A percentile compares a stretch with the other conserved stretches of the same genome.
Conservation (phyloP, 2,329 filamentous ascomycete species). For the Venturia oleaginea region DNA sequence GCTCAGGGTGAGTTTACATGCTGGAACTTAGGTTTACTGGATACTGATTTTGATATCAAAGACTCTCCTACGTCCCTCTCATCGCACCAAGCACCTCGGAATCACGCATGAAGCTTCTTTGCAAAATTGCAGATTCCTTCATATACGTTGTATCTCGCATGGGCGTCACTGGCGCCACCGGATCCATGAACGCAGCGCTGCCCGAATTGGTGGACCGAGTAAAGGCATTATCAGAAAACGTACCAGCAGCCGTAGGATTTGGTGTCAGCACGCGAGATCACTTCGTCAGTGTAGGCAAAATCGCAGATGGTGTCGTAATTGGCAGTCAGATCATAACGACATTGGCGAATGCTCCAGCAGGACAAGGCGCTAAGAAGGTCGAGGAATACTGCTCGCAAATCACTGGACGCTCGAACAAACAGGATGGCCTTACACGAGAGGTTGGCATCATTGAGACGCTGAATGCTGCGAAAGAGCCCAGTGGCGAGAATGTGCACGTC, state of each 20-base stretch:
- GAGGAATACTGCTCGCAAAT: constrained; percentile 78
- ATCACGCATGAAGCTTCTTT: constrained; percentile 86
- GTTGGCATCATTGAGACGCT: constrained; percentile 63
- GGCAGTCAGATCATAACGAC: constrained; percentile 90
- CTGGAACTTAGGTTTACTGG: not conserved
- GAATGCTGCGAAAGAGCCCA: constrained; percentile 50
- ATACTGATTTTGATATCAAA: constrained; percentile 23
- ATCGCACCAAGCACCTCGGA: constrained; percentile 93
- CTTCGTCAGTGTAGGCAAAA: constrained; percentile 72
- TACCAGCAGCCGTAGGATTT: constrained; percentile 87
- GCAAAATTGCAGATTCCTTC: constrained; percentile 94
- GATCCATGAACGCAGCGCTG: constrained; percentile 70
- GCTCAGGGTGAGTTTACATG: constrained; percentile 51
- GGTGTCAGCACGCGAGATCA: constrained; percentile 94
- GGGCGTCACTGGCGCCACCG: constrained; percentile 89
- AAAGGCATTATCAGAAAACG: constrained; percentile 83
- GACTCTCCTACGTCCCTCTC: constrained; percentile 90
- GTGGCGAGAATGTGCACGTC: constrained; percentile 49
- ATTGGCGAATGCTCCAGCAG: constrained; percentile 58
- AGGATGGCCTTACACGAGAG: constrained; percentile 49
- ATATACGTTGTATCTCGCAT: constrained; percentile 97
- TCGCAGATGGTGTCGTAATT: constrained; percentile 92
- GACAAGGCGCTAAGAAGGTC: constrained; percentile 61
- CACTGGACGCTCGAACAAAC: constrained; percentile 46
- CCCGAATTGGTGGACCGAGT: constrained; percentile 76